Evolutionary conservation across 129 eudicot genomes (phyloP), one percentile per base, ranked within the genome.

Genomic region (Flaveria ramosissima): DNA sequence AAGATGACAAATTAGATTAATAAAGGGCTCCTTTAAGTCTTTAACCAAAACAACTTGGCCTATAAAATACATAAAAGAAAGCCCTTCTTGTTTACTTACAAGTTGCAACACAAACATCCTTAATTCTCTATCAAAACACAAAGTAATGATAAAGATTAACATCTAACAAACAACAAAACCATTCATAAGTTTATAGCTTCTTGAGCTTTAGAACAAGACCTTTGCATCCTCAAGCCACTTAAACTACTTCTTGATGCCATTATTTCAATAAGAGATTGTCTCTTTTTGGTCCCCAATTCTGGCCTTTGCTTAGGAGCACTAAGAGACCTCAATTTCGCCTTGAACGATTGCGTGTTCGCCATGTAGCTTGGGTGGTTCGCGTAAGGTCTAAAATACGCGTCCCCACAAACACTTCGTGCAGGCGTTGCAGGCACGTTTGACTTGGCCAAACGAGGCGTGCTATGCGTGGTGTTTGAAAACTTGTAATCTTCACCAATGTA

Each of bases 231-330:
- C 75, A 87, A 89, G 20, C 96, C 97, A 79, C 92, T 90, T 26
- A 93, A 85, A 78, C 97, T 93, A 69, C 65, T 87, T 77, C 98
- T 90, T 20, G 98, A 87, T 21, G 92, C 97, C 98, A 93, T 90
- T 19, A 93, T 77, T 61, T 93, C 97, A 71, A 82, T 74, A 68
- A 93, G 84, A 7, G 98, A 84, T 2, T 86, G 73, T 79, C 89
- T 73, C 80, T 78, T 93, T 79, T 85, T 93, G 3, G 85, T 81
- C 80, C 83, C 84, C 16, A 26, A 42, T 53, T 89, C 97, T 51
- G 93, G 92, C 75, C 98, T 82, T 63, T 93, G 98, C 57, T 83
- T 93, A n/a, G 98, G 98, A 16, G 92, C 92, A 47, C 98, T 93
- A 14, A 87, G 86, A 6, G 93, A 88, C 84, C 98, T 85, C 70